These are phyloP conservation scores for Backusella mclennaniae DNA, from an alignment of 192 early-diverging fungal genomes.

Conservation along the genomic window DNA sequence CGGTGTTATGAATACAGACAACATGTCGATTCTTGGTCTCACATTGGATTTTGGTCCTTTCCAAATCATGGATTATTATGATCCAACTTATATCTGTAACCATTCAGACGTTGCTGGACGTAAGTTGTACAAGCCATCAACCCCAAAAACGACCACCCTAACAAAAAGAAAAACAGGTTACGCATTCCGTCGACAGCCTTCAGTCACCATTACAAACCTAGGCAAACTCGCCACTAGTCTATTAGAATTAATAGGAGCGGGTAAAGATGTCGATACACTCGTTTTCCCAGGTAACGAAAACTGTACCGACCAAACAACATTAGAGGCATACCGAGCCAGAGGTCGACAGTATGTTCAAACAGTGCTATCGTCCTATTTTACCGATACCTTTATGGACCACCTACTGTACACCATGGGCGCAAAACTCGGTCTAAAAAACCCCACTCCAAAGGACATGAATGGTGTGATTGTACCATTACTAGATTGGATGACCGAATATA, in stretches of 20 bases:
- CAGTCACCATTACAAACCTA: slow-evolving; percentile 79
- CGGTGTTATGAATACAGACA: slow-evolving; percentile 82
- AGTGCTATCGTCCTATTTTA: slow-evolving; percentile 51
- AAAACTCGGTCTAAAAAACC: slow-evolving; percentile 49
- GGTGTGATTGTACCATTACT: slow-evolving; percentile 63
- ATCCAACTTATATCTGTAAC: slow-evolving; percentile 81
- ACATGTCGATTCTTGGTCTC: slow-evolving; percentile 38
- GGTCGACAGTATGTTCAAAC: slow-evolving; percentile 47
- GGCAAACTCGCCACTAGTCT: slow-evolving; percentile 62
- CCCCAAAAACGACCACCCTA: neutral
- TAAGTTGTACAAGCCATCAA: slow-evolving; percentile 39
- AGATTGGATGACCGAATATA: slow-evolving; percentile 56
- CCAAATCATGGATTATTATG: slow-evolving; percentile 81
- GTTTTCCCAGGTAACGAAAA: slow-evolving; percentile 38
- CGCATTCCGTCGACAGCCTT: slow-evolving; percentile 73
- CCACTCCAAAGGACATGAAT: slow-evolving; percentile 33
- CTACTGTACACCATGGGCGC: slow-evolving; percentile 61
- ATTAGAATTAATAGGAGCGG: slow-evolving; percentile 63
- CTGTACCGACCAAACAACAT: slow-evolving; percentile 11
- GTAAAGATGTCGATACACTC: slow-evolving; percentile 42
- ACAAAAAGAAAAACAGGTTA: slow-evolving; percentile 6
- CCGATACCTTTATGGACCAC: slow-evolving; percentile 42
- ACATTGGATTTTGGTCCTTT: slow-evolving; percentile 90
- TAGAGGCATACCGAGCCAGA: slow-evolving; percentile 22
- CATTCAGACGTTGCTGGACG: slow-evolving; percentile 73